Evolutionary conservation across 2,329 filamentous ascomycete species (phyloP).

Genomic region (Lojkania enalia): DNA sequence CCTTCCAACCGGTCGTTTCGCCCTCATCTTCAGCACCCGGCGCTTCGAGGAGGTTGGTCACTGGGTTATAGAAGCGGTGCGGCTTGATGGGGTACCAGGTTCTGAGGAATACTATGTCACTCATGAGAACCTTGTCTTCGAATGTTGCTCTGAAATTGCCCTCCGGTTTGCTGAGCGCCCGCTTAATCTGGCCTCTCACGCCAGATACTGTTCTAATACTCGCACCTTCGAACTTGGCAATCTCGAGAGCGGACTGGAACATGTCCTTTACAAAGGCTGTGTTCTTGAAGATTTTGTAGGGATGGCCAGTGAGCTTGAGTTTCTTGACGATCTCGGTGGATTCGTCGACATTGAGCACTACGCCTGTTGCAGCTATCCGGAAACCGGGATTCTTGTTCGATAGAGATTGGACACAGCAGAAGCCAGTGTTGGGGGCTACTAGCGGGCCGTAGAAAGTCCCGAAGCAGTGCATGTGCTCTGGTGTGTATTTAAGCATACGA

Average conservation of each 20-base stretch:
- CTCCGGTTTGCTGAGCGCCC: constrained; percentile 88
- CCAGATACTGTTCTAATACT: constrained; percentile 95
- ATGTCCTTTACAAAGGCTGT: constrained; percentile 98
- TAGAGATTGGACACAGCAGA: constrained; percentile 90
- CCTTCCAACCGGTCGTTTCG: constrained; percentile 66
- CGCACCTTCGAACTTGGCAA: constrained; percentile 97
- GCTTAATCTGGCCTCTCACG: constrained; percentile 95
- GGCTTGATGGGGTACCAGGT: constrained; percentile 98
- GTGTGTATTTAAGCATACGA: constrained; percentile 98
- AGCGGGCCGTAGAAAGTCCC: constrained; percentile 94
- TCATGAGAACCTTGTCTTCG: constrained; percentile 97
- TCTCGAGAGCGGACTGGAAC: constrained; percentile 91
- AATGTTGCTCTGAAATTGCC: constrained; percentile 97
- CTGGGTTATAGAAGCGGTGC: constrained; percentile 94
- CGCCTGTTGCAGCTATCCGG: constrained; percentile 90
- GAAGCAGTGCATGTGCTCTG: constrained; percentile 99
- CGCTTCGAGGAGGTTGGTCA: constrained; percentile 81
- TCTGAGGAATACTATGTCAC: constrained; percentile 92
- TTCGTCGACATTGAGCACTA: constrained; percentile 91
- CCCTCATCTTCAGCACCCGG: constrained; percentile 36
- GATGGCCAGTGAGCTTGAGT: constrained; percentile 89
- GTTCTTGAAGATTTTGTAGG: constrained; percentile 99
- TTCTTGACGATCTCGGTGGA: constrained; percentile 99
- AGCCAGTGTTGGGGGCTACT: constrained; percentile 93
- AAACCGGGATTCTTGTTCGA: constrained; percentile 85